Conservation (phyloP, 2,329 filamentous ascomycete species). For the Periconia sp. region DNA sequence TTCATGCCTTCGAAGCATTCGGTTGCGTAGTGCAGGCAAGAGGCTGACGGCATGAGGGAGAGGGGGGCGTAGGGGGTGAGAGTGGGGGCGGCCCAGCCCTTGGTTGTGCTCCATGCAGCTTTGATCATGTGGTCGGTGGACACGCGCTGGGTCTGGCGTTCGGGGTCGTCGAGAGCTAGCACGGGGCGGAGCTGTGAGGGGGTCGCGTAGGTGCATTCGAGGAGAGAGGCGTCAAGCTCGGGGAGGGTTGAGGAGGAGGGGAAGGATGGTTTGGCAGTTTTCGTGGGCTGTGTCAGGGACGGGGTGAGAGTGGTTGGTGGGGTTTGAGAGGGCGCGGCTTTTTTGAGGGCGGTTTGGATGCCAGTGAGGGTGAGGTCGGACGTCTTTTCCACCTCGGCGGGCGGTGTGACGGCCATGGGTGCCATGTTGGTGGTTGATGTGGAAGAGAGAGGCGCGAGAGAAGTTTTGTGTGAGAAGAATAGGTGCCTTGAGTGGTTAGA, state of each 20-base stretch:
- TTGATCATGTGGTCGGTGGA: constrained; percentile 90
- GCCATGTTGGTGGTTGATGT: constrained; percentile 20
- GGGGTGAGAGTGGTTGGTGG: constrained; percentile 23
- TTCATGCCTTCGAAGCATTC: constrained; percentile 91
- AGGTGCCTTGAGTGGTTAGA: too few species aligned
- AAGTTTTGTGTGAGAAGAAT: too few species aligned
- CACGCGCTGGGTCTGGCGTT: constrained; percentile 44
- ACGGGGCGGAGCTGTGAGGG: constrained; percentile 41
- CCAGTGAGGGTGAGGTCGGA: constrained; percentile 35
- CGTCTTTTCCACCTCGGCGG: constrained; percentile 23
- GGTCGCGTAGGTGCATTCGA: constrained; percentile 45
- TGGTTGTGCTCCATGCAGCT: constrained; percentile 63
- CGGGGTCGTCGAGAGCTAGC: constrained; percentile 44
- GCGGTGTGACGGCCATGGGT: constrained; percentile 37
- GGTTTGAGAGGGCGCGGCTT: constrained; percentile 33
- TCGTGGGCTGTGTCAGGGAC: constrained; percentile 1
- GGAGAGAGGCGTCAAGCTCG: constrained; percentile 48
- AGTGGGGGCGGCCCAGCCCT: constrained; percentile 73
- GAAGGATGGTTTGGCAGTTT: neutral
- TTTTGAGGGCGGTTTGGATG: constrained; percentile 32
- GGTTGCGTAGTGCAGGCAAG: constrained; percentile 83
- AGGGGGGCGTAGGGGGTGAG: constrained; percentile 78
- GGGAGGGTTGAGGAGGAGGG: constrained; percentile 28
- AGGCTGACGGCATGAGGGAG: constrained; percentile 77
- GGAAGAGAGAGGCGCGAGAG: too few species aligned